A percentile compares a stretch with the other conserved stretches of the same genome.
These are phyloP conservation scores for Neurospora sp. DNA, from an alignment of 495 filamentous ascomycete species.

Conservation along the genomic window DNA sequence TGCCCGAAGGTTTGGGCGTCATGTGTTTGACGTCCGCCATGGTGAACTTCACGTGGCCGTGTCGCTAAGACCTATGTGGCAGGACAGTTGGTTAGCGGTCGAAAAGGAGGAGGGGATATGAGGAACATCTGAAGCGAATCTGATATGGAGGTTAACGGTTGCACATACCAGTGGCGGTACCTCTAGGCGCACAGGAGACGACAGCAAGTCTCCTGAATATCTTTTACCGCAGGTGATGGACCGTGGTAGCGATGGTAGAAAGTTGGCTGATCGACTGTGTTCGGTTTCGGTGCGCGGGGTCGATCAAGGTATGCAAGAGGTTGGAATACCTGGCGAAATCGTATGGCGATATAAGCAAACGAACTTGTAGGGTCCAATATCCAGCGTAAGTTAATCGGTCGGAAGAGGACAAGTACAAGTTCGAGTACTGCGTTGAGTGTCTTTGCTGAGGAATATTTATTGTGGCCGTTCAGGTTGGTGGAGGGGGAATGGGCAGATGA, in stretches of 20 bases:
- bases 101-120: neutral
- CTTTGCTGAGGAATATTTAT: neutral
- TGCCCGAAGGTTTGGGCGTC: neutral
- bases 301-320: neutral
- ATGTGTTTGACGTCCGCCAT: neutral
- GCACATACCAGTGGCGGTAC: neutral
- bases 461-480: neutral
- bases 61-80: neutral
- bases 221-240: neutral
- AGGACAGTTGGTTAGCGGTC: neutral
- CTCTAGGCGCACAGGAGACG: neutral
- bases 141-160: neutral
- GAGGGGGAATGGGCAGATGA: neutral
- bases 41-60: neutral
- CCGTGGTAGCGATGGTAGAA: neutral
- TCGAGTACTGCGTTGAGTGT: neutral
- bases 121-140: neutral
- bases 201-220: neutral
- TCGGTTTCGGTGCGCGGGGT: neutral
- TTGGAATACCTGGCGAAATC: neutral
- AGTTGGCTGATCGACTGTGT: neutral
- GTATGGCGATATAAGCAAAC: neutral
- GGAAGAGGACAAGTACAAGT: neutral
- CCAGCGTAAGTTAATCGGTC: neutral
- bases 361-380: neutral